Base-by-base conservation (phyloP, 1,284 basidiomycete genomes). In the Microbotryomycetes sp. region DNA sequence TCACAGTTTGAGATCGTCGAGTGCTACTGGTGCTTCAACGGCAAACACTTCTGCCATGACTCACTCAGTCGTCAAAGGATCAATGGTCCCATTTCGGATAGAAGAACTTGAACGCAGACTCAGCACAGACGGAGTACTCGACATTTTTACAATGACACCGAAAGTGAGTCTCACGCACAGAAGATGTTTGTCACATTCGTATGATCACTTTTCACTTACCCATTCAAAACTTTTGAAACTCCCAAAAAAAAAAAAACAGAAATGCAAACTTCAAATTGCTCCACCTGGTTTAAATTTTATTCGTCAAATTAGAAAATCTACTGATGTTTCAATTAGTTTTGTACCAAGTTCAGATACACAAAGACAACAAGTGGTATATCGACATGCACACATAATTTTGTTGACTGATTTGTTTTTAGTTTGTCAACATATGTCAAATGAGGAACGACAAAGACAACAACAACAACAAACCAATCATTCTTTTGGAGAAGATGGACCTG, bases 121-220 rank as follows among this genome's bases (percentile, higher is more conserved):
- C 49, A 83, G 86, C 57, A 86, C 90, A 0, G 83, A 87, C 50
- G 80, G 83, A 30, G 90, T 89, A 4, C 78, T 97, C 32, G 94
- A 99, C 76, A 86, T 99, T 51, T 99, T 99, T 75, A 89, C 90
- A 1, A 94, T 99, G 92, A 83, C 84, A 70, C 87, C 89, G 4
- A 93, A 93, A 83, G 92, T 89, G 70, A 62, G 80, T 77, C 3
- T 26, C 5, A 15, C 12, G 19, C 30, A 16, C 26, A 16, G 25
- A 7, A 28, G 3, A 19, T 29, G 9, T 4, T 6, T 7, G 29
- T 4, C 23, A 12, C 16, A 3, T 7, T 25, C 26, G 23, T 7
- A 22, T 28, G 7, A 4, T 51, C 26, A 12, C 49, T n/a, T 47
- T n/a, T 6, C 31, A 5, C 23, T 22, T 51, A 30, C 30, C 29